Evolutionary conservation across 2,329 filamentous ascomycete genomes (phyloP).

Genomic region (Rhinocladiella similis): DNA sequence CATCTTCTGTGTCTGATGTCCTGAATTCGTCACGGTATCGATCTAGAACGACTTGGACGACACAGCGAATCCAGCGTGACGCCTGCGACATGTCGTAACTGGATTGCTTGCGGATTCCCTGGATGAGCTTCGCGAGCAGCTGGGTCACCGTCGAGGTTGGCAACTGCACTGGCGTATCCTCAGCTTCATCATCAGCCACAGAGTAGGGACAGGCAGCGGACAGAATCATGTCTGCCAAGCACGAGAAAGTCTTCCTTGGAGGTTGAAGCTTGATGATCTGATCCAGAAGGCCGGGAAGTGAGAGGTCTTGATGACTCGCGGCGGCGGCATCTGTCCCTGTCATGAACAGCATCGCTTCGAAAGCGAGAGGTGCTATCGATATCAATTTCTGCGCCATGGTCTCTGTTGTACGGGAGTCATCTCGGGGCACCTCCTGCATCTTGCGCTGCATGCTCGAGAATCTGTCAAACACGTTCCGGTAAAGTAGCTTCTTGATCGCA

Average conservation of each 20-base stretch:
- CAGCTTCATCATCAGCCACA: constrained; percentile 15
- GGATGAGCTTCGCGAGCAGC: constrained; percentile 62
- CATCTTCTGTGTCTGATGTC: constrained; percentile 8
- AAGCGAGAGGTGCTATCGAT: constrained; percentile 22
- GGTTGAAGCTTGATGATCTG: constrained; percentile 30
- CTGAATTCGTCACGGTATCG: constrained; percentile 30
- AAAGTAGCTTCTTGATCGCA: constrained; percentile 20
- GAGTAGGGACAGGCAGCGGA: constrained; percentile 5
- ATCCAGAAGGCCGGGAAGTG: constrained; percentile 54
- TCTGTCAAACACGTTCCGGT: constrained; percentile 20
- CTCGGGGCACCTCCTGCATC: constrained; percentile 1
- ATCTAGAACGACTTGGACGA: constrained; percentile 68
- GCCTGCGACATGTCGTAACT: constrained; percentile 60
- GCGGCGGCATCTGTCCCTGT: not conserved
- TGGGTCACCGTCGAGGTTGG: constrained; percentile 29
- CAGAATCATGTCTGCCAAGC: constrained; percentile 67
- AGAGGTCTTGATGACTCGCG: constrained; percentile 61
- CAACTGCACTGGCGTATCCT: constrained; percentile 34
- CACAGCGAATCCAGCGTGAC: constrained; percentile 74
- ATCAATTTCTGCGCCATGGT: constrained; percentile 14
- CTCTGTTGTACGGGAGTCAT: not conserved
- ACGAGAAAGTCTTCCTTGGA: constrained; percentile 54
- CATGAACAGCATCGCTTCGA: constrained; percentile 28
- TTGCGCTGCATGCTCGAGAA: constrained; percentile 8
- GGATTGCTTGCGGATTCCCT: constrained; percentile 62